phyloP scores from a whole-genome alignment of 306 rosid genomes.

The Styphnolobium japonicum region DNA sequence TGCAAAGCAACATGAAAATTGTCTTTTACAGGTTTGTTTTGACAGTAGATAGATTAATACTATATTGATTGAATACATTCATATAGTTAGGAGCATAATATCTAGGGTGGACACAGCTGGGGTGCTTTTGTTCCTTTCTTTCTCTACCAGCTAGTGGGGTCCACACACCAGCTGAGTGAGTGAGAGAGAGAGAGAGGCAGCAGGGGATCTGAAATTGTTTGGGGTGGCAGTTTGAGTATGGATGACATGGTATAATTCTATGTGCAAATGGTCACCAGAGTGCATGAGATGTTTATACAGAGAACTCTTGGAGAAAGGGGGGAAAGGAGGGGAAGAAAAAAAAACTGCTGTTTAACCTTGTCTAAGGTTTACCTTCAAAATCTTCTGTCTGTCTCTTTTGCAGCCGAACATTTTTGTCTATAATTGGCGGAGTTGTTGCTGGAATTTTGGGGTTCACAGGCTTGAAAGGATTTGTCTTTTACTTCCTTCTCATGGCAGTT shows the following conservation, averaged over 20 bases:
- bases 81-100: not conserved
- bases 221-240: not conserved
- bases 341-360: not conserved
- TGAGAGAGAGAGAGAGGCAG: too few relatives aligned
- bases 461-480: conserved; percentile 58
- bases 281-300: not conserved
- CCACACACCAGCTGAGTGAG: not conserved
- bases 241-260: not conserved
- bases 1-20: conserved; percentile 68
- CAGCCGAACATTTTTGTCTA: conserved; percentile 80
- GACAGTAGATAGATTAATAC: not conserved
- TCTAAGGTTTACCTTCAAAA: not conserved
- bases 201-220: not conserved
- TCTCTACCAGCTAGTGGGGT: not conserved
- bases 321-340: not conserved
- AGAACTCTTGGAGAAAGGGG: not conserved
- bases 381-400: conserved; percentile 18
- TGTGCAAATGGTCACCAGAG: not conserved
- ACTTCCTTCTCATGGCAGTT: conserved; percentile 56
- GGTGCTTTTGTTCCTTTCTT: not conserved
- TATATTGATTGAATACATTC: not conserved
- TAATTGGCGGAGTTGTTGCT: conserved; percentile 78
- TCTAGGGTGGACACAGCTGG: not conserved
- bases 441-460: conserved; percentile 75
- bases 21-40: conserved; percentile 67